Evolutionary conservation across 2,329 filamentous ascomycete species (phyloP).

Genomic region (Aquanectria penicillioides): DNA sequence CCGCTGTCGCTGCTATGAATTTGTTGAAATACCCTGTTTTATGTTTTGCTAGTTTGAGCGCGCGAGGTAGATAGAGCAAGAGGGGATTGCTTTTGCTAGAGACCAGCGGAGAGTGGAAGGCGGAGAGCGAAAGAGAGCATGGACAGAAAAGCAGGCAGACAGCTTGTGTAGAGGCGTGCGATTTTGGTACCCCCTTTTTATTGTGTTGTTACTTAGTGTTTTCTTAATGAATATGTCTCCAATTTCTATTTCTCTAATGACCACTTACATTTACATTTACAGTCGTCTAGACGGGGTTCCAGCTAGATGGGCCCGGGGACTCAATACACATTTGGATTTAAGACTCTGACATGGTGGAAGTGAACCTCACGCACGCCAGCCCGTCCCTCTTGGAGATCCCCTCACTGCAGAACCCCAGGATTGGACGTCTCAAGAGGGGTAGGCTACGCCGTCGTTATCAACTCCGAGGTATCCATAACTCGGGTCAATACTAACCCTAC

Average conservation of each 20-base stretch:
- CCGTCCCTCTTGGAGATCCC: too few species aligned
- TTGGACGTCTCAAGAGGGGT: too few species aligned
- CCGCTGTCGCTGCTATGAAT: constrained; percentile 14
- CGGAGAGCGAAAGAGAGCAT: constrained; percentile 2
- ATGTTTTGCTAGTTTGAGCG: constrained; percentile 15
- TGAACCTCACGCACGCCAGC: too few species aligned
- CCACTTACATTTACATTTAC: constrained; percentile 5
- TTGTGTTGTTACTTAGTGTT: constrained; percentile 21
- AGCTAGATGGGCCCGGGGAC: neutral
- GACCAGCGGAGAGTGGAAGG: constrained; percentile 1
- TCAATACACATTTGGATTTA: constrained; percentile 2
- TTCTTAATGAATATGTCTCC: constrained; percentile 37
- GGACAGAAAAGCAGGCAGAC: constrained; percentile 12
- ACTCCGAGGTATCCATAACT: too few species aligned
- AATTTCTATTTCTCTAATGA: constrained; percentile 30
- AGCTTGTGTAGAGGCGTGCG: constrained; percentile 10
- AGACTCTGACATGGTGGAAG: too few species aligned
- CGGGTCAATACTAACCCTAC: too few species aligned
- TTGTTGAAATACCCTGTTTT: constrained; percentile 29
- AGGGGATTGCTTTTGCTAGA: neutral
- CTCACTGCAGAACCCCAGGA: too few species aligned
- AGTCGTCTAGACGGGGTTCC: neutral
- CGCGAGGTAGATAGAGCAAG: neutral
- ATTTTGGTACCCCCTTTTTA: constrained; percentile 11
- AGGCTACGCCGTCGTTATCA: too few species aligned